Conservation (phyloP, 192 early-diverging fungal genomes). For the Rhizophagus sp. region DNA sequence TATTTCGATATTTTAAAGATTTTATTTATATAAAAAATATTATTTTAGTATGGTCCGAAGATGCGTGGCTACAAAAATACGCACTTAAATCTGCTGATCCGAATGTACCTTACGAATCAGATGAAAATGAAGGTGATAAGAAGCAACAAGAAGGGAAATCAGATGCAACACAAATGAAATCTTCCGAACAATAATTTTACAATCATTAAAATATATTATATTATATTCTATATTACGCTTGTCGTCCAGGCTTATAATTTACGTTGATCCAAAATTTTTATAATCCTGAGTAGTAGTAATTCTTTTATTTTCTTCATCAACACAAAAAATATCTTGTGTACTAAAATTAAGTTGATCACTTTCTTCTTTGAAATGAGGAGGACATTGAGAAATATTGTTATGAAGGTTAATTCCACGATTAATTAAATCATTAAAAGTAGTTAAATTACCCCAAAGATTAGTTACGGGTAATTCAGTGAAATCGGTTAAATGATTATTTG, state of each 20-base stretch:
- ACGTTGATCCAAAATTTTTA: too few species aligned
- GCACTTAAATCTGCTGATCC: slow-evolving; percentile 31
- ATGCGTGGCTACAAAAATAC: slow-evolving; percentile 46
- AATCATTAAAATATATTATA: too few species aligned
- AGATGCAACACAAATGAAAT: background rate
- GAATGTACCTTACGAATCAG: slow-evolving; percentile 2
- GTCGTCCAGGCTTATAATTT: too few species aligned
- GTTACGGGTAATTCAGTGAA: slow-evolving; percentile 51
- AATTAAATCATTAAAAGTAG: slow-evolving; percentile 42
- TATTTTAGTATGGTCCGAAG: slow-evolving; percentile 47
- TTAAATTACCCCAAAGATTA: slow-evolving; percentile 58
- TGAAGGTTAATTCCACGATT: slow-evolving; percentile 40
- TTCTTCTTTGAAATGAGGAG: background rate
- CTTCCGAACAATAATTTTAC: background rate
- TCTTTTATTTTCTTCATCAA: background rate
- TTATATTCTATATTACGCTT: too few species aligned
- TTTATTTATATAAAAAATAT: background rate
- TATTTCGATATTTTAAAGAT: background rate
- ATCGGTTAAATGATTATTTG: slow-evolving; percentile 46
- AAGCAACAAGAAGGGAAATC: background rate
- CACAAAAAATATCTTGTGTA: background rate
- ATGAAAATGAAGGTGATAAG: slow-evolving; percentile 29
- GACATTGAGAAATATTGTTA: slow-evolving; percentile 22
- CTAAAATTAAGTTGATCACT: background rate
- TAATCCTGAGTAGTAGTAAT: background rate